Conservation (phyloP, 306 rosid species). For the Cicer arietinum region DNA sequence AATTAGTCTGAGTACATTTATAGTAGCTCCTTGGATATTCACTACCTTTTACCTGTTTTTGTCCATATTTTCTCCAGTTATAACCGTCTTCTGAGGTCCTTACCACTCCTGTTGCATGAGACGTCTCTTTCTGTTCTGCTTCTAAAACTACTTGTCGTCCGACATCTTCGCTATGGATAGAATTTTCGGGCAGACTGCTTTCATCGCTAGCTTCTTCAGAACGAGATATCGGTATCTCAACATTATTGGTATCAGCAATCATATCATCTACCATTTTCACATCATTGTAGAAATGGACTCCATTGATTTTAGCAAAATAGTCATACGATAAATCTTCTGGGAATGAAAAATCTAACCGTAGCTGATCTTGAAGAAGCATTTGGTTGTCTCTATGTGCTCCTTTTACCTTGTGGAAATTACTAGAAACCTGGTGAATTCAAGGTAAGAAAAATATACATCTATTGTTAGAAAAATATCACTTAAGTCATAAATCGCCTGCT, state of each 20-base stretch:
- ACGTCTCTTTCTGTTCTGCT: conserved; percentile 57
- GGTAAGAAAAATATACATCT: conserved; percentile 23
- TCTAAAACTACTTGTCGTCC: conserved; percentile 47
- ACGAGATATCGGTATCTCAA: conserved; percentile 47
- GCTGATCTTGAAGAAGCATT: conserved; percentile 51
- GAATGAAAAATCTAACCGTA: conserved; percentile 58
- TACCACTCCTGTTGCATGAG: conserved; percentile 49
- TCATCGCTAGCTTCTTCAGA: conserved; percentile 51
- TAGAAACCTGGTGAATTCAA: conserved; percentile 46
- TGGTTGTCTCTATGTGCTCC: conserved; percentile 53
- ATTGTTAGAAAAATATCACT: conserved; percentile 5
- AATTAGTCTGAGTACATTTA: conserved; percentile 78
- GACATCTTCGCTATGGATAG: conserved; percentile 44
- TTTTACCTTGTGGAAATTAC: conserved; percentile 44
- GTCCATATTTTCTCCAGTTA: conserved; percentile 72
- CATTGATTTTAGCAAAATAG: conserved; percentile 42
- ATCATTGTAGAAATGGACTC: conserved; percentile 49
- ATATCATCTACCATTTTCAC: conserved; percentile 40
- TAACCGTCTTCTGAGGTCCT: conserved; percentile 57
- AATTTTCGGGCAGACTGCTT: conserved; percentile 48
- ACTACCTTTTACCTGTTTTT: conserved; percentile 92
- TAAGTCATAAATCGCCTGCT: background rate
- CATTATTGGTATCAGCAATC: conserved; percentile 43
- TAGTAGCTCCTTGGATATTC: conserved; percentile 95
- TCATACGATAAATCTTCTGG: conserved; percentile 55